Base-by-base conservation (phyloP, 129 eudicot species). In the Ambrosia trifida region DNA sequence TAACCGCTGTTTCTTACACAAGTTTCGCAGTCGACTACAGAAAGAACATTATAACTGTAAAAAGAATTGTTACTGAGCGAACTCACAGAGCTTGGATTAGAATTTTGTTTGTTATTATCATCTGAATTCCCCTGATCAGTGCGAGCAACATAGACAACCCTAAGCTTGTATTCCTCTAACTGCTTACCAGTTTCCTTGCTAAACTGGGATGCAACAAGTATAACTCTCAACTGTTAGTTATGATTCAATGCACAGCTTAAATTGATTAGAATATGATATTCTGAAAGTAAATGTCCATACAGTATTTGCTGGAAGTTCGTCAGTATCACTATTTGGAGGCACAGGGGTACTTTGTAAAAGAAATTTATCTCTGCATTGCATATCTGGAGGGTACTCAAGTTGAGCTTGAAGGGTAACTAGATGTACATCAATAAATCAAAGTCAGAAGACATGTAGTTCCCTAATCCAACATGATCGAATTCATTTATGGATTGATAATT, bases 351-450 rank as follows among this genome's bases (percentile, higher is more conserved):
- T 84, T 73, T 91, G 98, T 50, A 91, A 77, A 60, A 91, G 94
- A 83, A 91, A 91, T 60, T 91, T 91, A 81, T 91, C 98, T 82
- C 77, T 91, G 83, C 89, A 83, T 80, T 86, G 91, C 96, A 86
- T 91, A 75, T 91, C 92, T 53, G 87, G 89, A 65, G 98, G 98
- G 74, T 84, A 82, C 74, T 88, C 95, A 41, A 72, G 72, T 77
- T 88, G 98, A 67, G 94, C 94, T 85, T 91, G 98, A 36, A 91
- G 94, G 72, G 98, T 88, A 65, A 91, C 98, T 91, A 72, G 31
- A 76, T 30, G 63, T 30, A 76, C 17, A 79, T 32, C 47, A 72
- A 41, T 50, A 38, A 81, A 49, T 69, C 46, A 24, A 54, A 56
- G 79, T 64, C 63, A 56, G 72, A 82, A 69, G 7, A 66, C n/a